Base-by-base conservation (phyloP, 306 rosid genomes). In the Clitoria ternatea region DNA sequence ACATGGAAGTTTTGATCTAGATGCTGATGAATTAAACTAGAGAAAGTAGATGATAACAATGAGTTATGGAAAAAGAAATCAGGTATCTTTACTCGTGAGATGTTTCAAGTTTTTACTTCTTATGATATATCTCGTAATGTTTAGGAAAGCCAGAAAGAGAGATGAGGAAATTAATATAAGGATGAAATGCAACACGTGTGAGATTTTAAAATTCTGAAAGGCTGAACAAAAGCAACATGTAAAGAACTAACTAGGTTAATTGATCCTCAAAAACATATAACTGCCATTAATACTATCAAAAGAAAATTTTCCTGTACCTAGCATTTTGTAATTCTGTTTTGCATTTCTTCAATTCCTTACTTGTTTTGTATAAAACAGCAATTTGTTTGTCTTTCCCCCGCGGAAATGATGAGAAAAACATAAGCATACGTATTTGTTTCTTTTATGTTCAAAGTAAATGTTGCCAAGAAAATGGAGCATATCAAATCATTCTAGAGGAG, bases 1-100 rank as follows among this genome's bases (percentile, higher is more conserved):
- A 45, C 17, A 8, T 14, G 49, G 52, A 66, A 57, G 17, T 56
- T 22, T 55, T 39, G 50, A 48, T 61, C 5, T 42, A 59, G 32
- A 57, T 39, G 48, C 26, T 52, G 20, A 33, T 62, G 23, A 27
- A 48, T 53, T 13, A 48, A 19, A 60, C 19, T 18, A 48, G 17
- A 23, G 48, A 61, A 37, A 33, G 61, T 19, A 13, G 35, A 57
- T 56, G 52, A 63, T 42, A 40, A 14, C 47, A 78, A n/a, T 33
- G 69, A 76, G 75, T 29, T 71, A 36, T 33, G 9, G 22, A 15
- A 54, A 65, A 40, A 32, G 78, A 19, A 70, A 35, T 14, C 20
- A 36, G 37, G 61, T 39, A 32, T 65, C 40, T 17, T 47, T 63
- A 67, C 30, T 22, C 32, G 5, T 57, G 44, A 15, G 13, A 59